Evolutionary conservation across 2,329 filamentous ascomycete genomes (phyloP), one percentile per base, ranked within the genome.

Genomic region (Orbilia quercus): DNA sequence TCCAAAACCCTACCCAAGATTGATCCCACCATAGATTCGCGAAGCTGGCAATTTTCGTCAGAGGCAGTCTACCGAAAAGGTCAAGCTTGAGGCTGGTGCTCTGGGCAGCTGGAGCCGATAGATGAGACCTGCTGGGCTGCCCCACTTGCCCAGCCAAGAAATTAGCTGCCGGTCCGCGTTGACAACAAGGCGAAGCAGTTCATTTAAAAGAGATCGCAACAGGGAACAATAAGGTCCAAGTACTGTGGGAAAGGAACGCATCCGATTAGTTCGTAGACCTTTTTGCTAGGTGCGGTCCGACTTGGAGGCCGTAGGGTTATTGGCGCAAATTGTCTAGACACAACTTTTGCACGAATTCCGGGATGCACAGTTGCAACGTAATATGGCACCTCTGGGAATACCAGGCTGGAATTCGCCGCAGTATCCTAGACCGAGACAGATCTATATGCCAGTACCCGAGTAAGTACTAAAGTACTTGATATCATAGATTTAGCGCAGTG

Each of bases 261-360:
- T 73, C 69, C 69, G 69, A 73, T 73, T 73, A 73, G 69, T 48
- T 48, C 51, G 38, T 54, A n/a, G 50, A 16, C 48, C 12, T n/a
- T n/a, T n/a, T 31, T 31, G 5, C 48, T 7, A 34, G 22, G 48
- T 4, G 36, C 28, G 9, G 28, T 31, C 28, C 28, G 28, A 31
- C 28, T 4, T 31, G 4, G 28, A 31, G 28, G 9, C 9, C 28
- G 9, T 31, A 31, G 28, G 9, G 28, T 14, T 14, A 14, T 40
- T 40, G 36, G 36, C 14, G 36, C 36, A 16, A 12, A 40, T 12
- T 9, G 5, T 31, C 28, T 4, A 31, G 28, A 31, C 5, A 9
- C 28, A 31, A 31, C 28, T 31, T 31, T 31, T 31, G 28, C 28
- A 31, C 9, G 28, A 5, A 9, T 31, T 31, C n/a, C n/a, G 9